phyloP scores from a whole-genome alignment of 768 basidiomycete genomes.

The Mycena olivaceomarginata region DNA sequence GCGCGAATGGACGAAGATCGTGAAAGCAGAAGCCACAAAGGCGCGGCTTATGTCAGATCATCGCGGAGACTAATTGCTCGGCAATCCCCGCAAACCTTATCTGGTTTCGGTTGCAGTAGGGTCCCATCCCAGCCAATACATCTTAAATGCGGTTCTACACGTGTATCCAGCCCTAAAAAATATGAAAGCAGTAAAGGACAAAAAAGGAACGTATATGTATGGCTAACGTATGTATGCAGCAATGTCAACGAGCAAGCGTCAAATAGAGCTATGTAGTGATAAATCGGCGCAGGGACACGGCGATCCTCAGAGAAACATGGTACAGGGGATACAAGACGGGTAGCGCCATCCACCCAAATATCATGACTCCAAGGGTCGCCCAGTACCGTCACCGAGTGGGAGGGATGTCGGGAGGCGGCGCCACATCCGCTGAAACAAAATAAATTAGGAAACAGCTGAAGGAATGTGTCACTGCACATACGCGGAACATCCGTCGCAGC shows the following conservation, averaged over 20 bases:
- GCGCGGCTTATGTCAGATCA: neutral
- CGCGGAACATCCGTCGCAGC: slow-evolving; percentile 23
- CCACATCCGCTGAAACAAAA: slow-evolving; percentile 23
- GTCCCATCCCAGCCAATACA: neutral
- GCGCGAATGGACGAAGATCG: neutral
- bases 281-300: slow-evolving; percentile 40
- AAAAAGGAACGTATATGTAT: slow-evolving; percentile 32
- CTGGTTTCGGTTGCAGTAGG: neutral
- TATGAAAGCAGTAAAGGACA: slow-evolving; percentile 9
- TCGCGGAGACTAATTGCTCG: slow-evolving; percentile 16
- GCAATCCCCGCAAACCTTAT: slow-evolving; percentile 15
- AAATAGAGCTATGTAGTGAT: slow-evolving; percentile 25
- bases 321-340: slow-evolving; percentile 25
- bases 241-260: slow-evolving; percentile 13
- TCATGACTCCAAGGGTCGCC: slow-evolving; percentile 51
- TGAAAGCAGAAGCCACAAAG: slow-evolving; percentile 11
- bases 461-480: slow-evolving; percentile 25
- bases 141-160: slow-evolving; percentile 16
- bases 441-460: neutral
- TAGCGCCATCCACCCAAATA: slow-evolving; percentile 35
- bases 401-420: slow-evolving; percentile 27
- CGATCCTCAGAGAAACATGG: slow-evolving; percentile 38
- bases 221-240: neutral
- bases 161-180: slow-evolving; percentile 30
- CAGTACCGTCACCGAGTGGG: slow-evolving; percentile 52